Evolutionary conservation across 148 eudicot genomes (phyloP).

Genomic region (Spergularia marina): DNA sequence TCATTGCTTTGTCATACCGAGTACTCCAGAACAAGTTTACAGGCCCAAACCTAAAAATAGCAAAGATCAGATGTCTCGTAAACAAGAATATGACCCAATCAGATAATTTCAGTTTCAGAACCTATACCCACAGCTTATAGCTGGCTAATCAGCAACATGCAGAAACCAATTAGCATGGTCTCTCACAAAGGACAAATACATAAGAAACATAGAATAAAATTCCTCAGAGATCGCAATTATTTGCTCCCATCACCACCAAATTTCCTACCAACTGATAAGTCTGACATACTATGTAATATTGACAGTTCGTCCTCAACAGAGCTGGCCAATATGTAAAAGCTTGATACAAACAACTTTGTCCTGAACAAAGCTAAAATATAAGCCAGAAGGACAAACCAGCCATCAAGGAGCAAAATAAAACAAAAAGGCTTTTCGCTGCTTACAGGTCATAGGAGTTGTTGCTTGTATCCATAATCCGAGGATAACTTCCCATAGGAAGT

Average conservation of each 20-base stretch:
- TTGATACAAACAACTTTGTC: neutral
- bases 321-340: neutral
- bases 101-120: too few species aligned
- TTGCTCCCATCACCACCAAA: neutral
- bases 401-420: conserved; percentile 1
- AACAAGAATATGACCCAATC: neutral
- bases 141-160: too few species aligned
- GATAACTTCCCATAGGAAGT: conserved; percentile 95
- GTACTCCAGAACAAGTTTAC: conserved; percentile 99
- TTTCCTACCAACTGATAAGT: neutral
- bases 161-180: too few species aligned
- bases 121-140: too few species aligned
- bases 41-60: conserved; percentile 75
- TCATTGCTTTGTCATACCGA: conserved; percentile 98
- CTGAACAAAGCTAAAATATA: neutral
- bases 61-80: neutral
- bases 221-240: too few species aligned
- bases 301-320: conserved; percentile 6
- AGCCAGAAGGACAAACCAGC: neutral
- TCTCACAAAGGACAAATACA: too few species aligned
- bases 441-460: conserved; percentile 92
- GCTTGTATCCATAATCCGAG: conserved; percentile 87
- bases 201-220: too few species aligned
- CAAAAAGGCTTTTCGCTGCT: conserved; percentile 30
- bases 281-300: neutral